These are phyloP conservation scores for Tausonia pullulans DNA, from an alignment of 1,284 basidiomycete species.

Conservation along the genomic window DNA sequence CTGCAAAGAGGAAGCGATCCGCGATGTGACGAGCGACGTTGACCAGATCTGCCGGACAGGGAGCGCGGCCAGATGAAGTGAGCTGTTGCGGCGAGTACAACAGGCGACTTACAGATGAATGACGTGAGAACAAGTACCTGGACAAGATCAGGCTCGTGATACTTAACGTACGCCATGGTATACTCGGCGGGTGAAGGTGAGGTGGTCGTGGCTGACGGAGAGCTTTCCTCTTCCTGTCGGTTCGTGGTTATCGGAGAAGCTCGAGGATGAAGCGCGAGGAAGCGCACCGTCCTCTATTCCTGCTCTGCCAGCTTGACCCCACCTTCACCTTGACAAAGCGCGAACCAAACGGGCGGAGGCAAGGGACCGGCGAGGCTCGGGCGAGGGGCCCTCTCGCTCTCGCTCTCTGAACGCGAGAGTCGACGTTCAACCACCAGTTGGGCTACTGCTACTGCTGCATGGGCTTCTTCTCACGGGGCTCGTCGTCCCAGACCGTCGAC, in stretches of 20 bases:
- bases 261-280: too few relatives aligned
- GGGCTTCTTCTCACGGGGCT: constrained; percentile 8
- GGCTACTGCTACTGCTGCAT: not conserved
- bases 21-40: constrained; percentile 22
- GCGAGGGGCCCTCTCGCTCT: too few relatives aligned
- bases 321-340: not conserved
- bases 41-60: not conserved
- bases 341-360: too few relatives aligned
- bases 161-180: constrained; percentile 13
- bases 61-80: not conserved
- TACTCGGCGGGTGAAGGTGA: too few relatives aligned
- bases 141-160: constrained; percentile 29
- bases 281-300: not conserved
- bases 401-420: too few relatives aligned
- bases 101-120: constrained; percentile 26
- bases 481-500: not conserved
- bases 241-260: too few relatives aligned
- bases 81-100: not conserved
- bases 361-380: too few relatives aligned
- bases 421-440: too few relatives aligned
- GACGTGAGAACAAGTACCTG: constrained; percentile 30
- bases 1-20: constrained; percentile 28
- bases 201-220: too few relatives aligned
- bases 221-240: too few relatives aligned
- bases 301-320: not conserved